Conservation (phyloP, 768 basidiomycete genomes). For the Naganishia antarctica region DNA sequence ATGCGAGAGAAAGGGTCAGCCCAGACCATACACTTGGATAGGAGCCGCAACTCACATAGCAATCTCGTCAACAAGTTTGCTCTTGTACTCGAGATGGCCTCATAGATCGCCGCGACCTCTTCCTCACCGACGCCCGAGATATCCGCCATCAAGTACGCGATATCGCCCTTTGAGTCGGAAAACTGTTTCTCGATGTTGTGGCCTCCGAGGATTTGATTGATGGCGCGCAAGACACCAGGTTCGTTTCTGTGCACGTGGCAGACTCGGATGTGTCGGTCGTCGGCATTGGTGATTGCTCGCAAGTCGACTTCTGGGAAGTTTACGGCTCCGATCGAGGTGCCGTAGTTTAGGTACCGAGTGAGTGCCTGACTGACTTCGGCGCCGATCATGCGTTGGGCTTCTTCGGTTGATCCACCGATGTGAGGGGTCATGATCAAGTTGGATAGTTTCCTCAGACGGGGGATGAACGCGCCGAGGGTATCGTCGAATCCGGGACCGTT, state of each 20-base stretch:
- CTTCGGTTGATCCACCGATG: constrained; percentile 98
- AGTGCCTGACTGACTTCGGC: constrained; percentile 84
- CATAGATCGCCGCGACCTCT: constrained; percentile 72
- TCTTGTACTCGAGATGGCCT: constrained; percentile 68
- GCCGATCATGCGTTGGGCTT: constrained; percentile 95
- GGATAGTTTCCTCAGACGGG: constrained; percentile 65
- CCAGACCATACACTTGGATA: background rate
- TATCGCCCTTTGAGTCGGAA: constrained; percentile 62
- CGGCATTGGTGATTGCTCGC: constrained; percentile 79
- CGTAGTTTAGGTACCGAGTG: constrained; percentile 83
- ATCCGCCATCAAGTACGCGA: constrained; percentile 73
- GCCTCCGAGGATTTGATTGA: constrained; percentile 88
- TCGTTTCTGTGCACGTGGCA: constrained; percentile 92
- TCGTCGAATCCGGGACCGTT: constrained; percentile 86
- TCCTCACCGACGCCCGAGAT: constrained; percentile 80
- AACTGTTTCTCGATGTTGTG: constrained; percentile 99
- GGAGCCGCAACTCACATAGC: constrained; percentile 52
- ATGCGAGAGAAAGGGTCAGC: background rate
- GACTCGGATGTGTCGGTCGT: constrained; percentile 73
- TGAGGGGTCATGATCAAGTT: constrained; percentile 98
- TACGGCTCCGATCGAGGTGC: constrained; percentile 84
- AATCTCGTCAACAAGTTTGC: constrained; percentile 87
- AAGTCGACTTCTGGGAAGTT: constrained; percentile 99
- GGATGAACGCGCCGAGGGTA: constrained; percentile 78
- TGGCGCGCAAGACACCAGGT: constrained; percentile 69